Evolutionary conservation across 2,329 filamentous ascomycete species (phyloP).

Genomic region (Colletotrichum scovillei): DNA sequence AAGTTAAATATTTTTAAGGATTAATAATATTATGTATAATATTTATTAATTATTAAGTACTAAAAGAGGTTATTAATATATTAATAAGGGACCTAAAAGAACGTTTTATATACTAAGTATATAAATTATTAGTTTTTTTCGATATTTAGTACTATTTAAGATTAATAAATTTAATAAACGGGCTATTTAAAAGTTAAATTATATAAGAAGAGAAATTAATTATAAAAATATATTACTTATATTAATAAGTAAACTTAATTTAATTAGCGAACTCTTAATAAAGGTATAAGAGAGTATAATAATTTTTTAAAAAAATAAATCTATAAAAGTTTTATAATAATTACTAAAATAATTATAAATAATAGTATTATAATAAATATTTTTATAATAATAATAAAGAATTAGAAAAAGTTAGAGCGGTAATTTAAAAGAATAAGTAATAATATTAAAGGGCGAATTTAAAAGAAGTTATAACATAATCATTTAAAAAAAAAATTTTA

Average conservation of each 20-base stretch:
- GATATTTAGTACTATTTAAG: neutral
- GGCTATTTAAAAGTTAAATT: neutral
- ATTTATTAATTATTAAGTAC: neutral
- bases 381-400: conserved; percentile 42
- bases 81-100: neutral
- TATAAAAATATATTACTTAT: neutral
- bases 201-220: neutral
- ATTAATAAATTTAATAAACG: neutral
- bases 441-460: neutral
- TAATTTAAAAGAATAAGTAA: neutral
- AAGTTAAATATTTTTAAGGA: neutral
- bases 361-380: neutral
- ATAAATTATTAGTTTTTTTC: neutral
- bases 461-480: neutral
- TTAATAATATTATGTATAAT: neutral
- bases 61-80: neutral
- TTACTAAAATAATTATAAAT: neutral
- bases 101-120: neutral
- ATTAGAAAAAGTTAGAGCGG: neutral
- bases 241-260: neutral
- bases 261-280: neutral
- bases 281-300: neutral
- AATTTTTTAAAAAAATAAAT: neutral
- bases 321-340: neutral
- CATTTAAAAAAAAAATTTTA: too few relatives aligned